phyloP scores from a whole-genome alignment of 805 yeast species.

The Monosporozyma servazzii region DNA sequence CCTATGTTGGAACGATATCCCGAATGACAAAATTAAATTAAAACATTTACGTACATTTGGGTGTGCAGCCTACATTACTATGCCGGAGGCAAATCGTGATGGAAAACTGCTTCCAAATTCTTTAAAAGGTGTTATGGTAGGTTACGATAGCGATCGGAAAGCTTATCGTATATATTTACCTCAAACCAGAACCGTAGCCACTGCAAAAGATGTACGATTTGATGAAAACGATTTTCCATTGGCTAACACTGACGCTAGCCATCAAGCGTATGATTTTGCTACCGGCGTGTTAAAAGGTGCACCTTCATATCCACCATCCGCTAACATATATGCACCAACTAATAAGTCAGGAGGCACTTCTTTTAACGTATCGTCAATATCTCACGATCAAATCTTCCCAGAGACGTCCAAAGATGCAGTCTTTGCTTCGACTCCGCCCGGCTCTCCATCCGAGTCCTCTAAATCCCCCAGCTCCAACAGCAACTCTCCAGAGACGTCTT shows the following conservation, averaged over 20 bases:
- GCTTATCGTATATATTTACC: constrained; percentile 6
- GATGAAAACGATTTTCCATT: constrained; percentile 7
- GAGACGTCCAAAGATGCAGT: too few species aligned
- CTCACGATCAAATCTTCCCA: too few species aligned
- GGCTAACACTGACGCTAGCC: background rate
- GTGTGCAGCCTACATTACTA: constrained; percentile 8
- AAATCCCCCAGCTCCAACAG: too few species aligned
- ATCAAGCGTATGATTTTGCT: constrained; percentile 3
- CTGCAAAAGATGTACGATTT: constrained; percentile 6
- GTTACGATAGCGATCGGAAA: constrained; percentile 2
- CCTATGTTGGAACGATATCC: background rate
- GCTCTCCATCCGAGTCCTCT: too few species aligned
- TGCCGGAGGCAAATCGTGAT: constrained; percentile 3
- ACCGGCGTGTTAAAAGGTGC: background rate
- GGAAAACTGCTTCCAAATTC: constrained; percentile 4
- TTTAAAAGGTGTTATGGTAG: constrained; percentile 4
- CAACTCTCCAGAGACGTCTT: too few species aligned
- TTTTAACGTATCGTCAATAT: too few species aligned
- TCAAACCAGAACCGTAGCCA: background rate
- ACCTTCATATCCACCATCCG: too few species aligned
- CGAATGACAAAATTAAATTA: background rate
- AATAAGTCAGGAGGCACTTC: too few species aligned
- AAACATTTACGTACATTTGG: constrained; percentile 8
- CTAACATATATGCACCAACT: too few species aligned
- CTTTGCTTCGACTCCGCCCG: too few species aligned